phyloP scores from a whole-genome alignment of 106 monocot genomes.

The Dendrobium officinale region DNA sequence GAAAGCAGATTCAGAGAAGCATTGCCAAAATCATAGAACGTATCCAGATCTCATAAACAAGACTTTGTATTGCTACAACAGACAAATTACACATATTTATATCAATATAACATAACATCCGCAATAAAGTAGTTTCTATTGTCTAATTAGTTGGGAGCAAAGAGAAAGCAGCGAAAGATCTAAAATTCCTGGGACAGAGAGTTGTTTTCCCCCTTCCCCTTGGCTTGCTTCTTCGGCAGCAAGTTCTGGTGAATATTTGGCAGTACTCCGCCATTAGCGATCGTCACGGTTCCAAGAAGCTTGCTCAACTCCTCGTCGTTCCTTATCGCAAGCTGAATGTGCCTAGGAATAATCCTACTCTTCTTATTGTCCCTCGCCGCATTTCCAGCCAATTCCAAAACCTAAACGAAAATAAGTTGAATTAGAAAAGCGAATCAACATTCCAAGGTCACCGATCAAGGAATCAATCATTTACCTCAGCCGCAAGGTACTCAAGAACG shows the following conservation, averaged over 20 bases:
- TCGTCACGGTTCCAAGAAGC: constrained; percentile 40
- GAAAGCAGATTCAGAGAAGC: too few relatives aligned
- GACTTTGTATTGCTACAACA: too few relatives aligned
- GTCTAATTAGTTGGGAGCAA: too few relatives aligned
- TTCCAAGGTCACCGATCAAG: background rate
- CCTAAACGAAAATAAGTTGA: constrained; percentile 3
- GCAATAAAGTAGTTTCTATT: too few relatives aligned
- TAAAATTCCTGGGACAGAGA: constrained; percentile 59
- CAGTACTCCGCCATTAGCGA: constrained; percentile 42
- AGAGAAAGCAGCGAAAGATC: background rate
- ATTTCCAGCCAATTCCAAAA: constrained; percentile 50
- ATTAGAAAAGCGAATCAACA: background rate
- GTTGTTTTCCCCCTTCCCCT: constrained; percentile 36
- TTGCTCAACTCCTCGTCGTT: constrained; percentile 57
- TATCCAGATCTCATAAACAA: too few relatives aligned
- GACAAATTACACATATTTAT: too few relatives aligned
- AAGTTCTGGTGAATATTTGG: constrained; percentile 41
- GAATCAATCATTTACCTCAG: constrained; percentile 15
- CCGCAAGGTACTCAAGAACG: constrained; percentile 34
- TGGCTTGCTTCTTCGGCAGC: constrained; percentile 43
- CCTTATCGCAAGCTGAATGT: constrained; percentile 51
- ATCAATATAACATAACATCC: too few relatives aligned
- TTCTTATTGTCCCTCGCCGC: constrained; percentile 71
- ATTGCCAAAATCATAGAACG: too few relatives aligned
- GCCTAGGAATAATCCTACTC: constrained; percentile 52